Evolutionary conservation across 495 filamentous ascomycete genomes (phyloP).

Genomic region (Penicillium soppii): DNA sequence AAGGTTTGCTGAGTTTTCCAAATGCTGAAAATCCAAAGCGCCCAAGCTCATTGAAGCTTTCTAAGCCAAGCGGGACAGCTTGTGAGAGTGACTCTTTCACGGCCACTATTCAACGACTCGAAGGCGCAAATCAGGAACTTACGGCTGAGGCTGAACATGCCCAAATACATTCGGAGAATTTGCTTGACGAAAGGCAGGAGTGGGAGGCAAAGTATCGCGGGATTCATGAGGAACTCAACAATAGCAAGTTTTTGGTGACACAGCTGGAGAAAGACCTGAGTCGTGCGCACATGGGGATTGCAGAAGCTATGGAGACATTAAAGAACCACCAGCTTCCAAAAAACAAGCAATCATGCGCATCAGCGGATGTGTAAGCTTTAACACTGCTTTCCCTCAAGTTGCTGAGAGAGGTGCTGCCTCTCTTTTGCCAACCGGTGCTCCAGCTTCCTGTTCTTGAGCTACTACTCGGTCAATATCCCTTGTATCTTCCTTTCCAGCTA

Average conservation of each 20-base stretch:
- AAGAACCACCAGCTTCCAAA: background rate
- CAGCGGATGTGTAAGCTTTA: background rate
- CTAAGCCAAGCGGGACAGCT: background rate
- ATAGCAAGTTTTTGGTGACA: background rate
- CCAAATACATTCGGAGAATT: background rate
- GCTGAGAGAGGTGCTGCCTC: background rate
- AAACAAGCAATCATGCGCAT: background rate
- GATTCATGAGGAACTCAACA: background rate
- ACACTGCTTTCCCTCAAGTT: background rate
- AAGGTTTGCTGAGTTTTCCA: background rate
- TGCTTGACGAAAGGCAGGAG: background rate
- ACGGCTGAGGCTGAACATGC: background rate
- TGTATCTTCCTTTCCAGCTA: slow-evolving; percentile 51
- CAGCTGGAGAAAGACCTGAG: background rate
- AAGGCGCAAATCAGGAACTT: no score
- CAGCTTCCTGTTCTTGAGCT: slow-evolving; percentile 9
- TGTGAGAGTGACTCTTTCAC: background rate
- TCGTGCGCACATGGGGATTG: background rate
- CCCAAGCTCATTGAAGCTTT: background rate
- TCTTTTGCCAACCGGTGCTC: background rate
- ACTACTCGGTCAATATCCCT: slow-evolving; percentile 54
- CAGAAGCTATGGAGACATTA: background rate
- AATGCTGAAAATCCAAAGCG: background rate
- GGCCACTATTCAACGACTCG: slow-evolving; percentile 1
- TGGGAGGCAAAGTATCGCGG: background rate